Evolutionary conservation across 306 rosid genomes (phyloP).

Genomic region (Rosa rugosa): DNA sequence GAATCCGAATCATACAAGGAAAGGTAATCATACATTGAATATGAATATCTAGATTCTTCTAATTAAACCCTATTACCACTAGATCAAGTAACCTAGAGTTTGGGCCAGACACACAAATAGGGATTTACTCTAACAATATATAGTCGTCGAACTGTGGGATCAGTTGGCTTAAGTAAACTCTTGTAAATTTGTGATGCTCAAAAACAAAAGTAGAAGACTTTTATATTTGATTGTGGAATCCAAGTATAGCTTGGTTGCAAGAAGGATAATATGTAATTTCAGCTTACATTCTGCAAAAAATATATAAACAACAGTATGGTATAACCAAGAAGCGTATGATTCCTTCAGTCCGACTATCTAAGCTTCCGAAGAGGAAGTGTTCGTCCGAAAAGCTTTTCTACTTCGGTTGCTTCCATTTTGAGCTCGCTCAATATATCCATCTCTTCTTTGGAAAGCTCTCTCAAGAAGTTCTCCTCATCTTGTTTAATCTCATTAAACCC

Average conservation of each 20-base stretch:
- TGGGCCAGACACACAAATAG: too few relatives aligned
- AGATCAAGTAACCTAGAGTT: too few relatives aligned
- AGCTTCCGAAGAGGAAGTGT: slow-evolving; percentile 77
- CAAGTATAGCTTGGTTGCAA: background rate
- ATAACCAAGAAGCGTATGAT: slow-evolving; percentile 6
- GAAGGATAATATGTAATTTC: background rate
- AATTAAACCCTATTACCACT: too few relatives aligned
- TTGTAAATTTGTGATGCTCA: background rate
- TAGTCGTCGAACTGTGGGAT: background rate
- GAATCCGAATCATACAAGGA: too few relatives aligned
- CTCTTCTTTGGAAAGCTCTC: slow-evolving; percentile 68
- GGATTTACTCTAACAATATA: too few relatives aligned
- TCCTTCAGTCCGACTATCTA: slow-evolving; percentile 37
- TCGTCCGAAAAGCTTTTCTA: slow-evolving; percentile 70
- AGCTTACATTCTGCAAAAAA: slow-evolving; percentile 18
- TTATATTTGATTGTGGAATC: background rate
- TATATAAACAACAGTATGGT: slow-evolving; percentile 11
- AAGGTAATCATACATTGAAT: too few relatives aligned
- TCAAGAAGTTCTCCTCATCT: slow-evolving; percentile 76
- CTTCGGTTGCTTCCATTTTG: slow-evolving; percentile 79
- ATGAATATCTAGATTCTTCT: too few relatives aligned
- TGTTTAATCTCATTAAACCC: slow-evolving; percentile 66
- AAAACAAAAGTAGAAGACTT: background rate
- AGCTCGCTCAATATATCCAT: slow-evolving; percentile 60
- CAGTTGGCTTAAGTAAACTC: background rate